A percentile compares a stretch with the other conserved stretches of the same genome.
These are phyloP conservation scores for Gremmenia infestans DNA, from an alignment of 2,329 filamentous ascomycete species.

Conservation along the genomic window DNA sequence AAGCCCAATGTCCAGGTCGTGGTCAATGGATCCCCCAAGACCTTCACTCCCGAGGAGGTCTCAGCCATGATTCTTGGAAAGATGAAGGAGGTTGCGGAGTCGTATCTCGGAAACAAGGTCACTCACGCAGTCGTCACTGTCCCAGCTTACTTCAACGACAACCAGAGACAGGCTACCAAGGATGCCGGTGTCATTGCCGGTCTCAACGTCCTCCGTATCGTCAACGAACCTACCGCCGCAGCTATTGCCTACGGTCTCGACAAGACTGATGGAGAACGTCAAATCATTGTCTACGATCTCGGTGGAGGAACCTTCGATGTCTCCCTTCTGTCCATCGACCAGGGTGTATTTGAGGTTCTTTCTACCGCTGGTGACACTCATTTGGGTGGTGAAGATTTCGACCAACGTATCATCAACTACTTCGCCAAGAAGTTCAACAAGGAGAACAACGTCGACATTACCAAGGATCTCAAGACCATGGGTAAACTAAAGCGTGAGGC, in stretches of 20 bases:
- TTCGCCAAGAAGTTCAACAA: constrained; percentile 98
- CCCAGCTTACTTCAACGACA: constrained; percentile 97
- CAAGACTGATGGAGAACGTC: constrained; percentile 76
- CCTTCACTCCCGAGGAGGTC: constrained; percentile 75
- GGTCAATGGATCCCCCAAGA: constrained; percentile 59
- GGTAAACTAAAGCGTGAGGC: constrained; percentile 99
- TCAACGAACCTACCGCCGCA: constrained; percentile 94
- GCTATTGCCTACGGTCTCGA: constrained; percentile 92
- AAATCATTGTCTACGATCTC: constrained; percentile 91
- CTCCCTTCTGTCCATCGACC: constrained; percentile 83
- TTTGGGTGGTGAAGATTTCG: constrained; percentile 97
- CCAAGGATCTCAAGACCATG: constrained; percentile 96
- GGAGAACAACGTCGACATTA: constrained; percentile 88
- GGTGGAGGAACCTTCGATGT: constrained; percentile 95
- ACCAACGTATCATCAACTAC: constrained; percentile 94
- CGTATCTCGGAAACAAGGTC: constrained; percentile 75
- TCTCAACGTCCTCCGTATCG: constrained; percentile 90
- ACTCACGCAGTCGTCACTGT: constrained; percentile 90
- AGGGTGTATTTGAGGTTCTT: constrained; percentile 91
- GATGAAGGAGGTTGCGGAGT: constrained; percentile 81
- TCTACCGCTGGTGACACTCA: constrained; percentile 96
- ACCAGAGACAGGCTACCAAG: constrained; percentile 95
- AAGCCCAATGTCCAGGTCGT: constrained; percentile 82
- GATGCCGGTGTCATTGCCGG: constrained; percentile 89
- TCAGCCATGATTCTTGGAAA: constrained; percentile 77